Percentiles rank a stretch among this genome's conserved stretches.
Evolutionary conservation across 1,284 basidiomycete genomes (phyloP).

Genomic region (Apiotrichum veenhuisii): DNA sequence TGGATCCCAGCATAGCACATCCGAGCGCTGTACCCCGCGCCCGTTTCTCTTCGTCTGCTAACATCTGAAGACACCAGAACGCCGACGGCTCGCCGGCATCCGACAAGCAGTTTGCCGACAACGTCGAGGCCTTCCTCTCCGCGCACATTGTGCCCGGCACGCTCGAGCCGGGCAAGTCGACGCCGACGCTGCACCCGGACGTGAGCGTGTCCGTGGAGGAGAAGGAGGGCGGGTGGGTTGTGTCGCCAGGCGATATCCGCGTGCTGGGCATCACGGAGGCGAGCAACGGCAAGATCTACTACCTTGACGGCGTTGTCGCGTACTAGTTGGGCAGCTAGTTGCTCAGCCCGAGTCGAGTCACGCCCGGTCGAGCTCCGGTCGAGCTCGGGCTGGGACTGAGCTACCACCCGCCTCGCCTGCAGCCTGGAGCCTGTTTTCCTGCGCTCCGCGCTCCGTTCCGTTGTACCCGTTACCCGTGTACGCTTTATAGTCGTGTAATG

Average conservation of each 20-base stretch:
- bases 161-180: constrained; percentile 14
- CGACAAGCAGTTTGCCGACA: constrained; percentile 23
- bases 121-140: constrained; percentile 38
- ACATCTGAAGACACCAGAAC: constrained; percentile 25
- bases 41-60: not conserved
- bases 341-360: too few relatives aligned
- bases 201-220: constrained; percentile 25
- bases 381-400: not conserved
- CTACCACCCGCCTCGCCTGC: too few relatives aligned
- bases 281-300: constrained; percentile 43
- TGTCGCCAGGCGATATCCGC: constrained; percentile 40
- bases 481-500: not conserved
- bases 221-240: constrained; percentile 25
- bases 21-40: too few relatives aligned
- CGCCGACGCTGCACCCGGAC: constrained; percentile 30
- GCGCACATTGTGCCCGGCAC: constrained; percentile 40
- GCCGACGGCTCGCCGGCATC: constrained; percentile 17
- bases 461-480: not conserved
- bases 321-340: too few relatives aligned
- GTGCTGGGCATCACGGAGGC: constrained; percentile 40
- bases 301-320: constrained; percentile 34
- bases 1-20: too few relatives aligned
- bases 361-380: too few relatives aligned
- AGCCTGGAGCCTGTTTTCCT: not conserved
- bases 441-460: too few relatives aligned